Conservation (phyloP, 1,139 yeast species). For the Pichia sp. region DNA sequence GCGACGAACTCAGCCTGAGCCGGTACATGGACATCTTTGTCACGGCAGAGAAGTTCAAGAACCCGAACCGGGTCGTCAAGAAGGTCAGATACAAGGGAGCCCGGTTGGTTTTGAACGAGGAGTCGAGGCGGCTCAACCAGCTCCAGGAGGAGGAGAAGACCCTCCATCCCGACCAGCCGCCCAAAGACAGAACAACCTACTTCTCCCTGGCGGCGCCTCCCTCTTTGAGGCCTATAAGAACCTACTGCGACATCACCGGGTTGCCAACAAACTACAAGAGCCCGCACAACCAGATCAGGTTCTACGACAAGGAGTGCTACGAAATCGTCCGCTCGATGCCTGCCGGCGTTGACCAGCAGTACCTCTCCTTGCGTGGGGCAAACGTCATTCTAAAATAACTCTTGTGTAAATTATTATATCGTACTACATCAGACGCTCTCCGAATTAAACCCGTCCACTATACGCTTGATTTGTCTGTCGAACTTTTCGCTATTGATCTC, state of each 20-base stretch:
- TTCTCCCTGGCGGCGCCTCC: slow-evolving; percentile 81
- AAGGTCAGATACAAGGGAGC: slow-evolving; percentile 69
- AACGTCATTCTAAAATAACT: slow-evolving; percentile 65
- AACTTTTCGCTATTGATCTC: slow-evolving; percentile 37
- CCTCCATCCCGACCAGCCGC: slow-evolving; percentile 10
- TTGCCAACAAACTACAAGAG: slow-evolving; percentile 71
- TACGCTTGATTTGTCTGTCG: slow-evolving; percentile 36
- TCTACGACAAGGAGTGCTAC: slow-evolving; percentile 79
- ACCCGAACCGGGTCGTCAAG: slow-evolving; percentile 46
- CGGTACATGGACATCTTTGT: slow-evolving; percentile 42
- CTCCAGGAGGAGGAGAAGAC: slow-evolving; percentile 28
- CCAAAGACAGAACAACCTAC: slow-evolving; percentile 51
- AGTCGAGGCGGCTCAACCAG: slow-evolving; percentile 54
- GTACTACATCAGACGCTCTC: slow-evolving; percentile 1
- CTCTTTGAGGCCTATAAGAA: slow-evolving; percentile 70
- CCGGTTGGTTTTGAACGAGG: slow-evolving; percentile 74
- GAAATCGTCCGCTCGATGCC: slow-evolving; percentile 75
- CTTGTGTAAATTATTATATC: background rate
- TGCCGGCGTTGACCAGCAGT: slow-evolving; percentile 92
- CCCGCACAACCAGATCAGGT: slow-evolving; percentile 73
- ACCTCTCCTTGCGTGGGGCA: slow-evolving; percentile 81
- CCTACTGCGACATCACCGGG: slow-evolving; percentile 94
- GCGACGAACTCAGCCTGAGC: slow-evolving; percentile 8
- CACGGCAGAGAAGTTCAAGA: slow-evolving; percentile 51
- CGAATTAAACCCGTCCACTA: slow-evolving; percentile 38